Evolutionary conservation across 345 rosid species (phyloP), one percentile per base, ranked within the genome.

Genomic region (Rubroshorea leprosula): DNA sequence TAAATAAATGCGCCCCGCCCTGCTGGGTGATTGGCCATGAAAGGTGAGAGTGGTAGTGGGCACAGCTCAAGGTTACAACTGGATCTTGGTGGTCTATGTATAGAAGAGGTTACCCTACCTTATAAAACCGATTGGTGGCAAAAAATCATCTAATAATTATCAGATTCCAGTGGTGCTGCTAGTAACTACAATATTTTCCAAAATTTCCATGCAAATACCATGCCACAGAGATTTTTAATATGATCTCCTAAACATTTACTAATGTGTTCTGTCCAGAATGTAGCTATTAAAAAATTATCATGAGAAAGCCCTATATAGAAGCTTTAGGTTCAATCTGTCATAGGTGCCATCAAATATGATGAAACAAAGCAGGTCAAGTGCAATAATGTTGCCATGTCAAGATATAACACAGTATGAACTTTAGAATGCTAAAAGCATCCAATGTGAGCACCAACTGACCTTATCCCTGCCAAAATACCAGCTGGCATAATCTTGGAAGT

Each of bases 401-500:
- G 41, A n/a, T n/a, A n/a, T n/a, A n/a, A n/a, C n/a, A n/a, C n/a
- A n/a, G n/a, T n/a, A n/a, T n/a, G n/a, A n/a, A n/a, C n/a, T 35
- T 2, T 35, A 35, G 41, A 35, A 10, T 35, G 12, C 11, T 35
- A 3, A 27, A 35, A 3, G 41, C 41, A 35, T 35, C 41, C 6
- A 35, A 35, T 35, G 41, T 35, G 12, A 1, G 41, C 1, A 43
- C 53, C 16, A 22, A 60, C 23, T 16, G 64, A 85, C 99, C 99
- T 87, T 75, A 89, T 75, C 61, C 77, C 99, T 6, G 92, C 95
- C 39, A 93, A 76, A 55, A 93, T 55, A 64, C 90, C 99, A 59
- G 99, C 90, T 13, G 99, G 99, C 97, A 93, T 89, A 57, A 93
- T 73, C 80, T 89, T 89, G 15, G 85, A 79, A 46, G 99, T 93